Base-by-base conservation (phyloP, 768 basidiomycete genomes). In the Trametes elegans region DNA sequence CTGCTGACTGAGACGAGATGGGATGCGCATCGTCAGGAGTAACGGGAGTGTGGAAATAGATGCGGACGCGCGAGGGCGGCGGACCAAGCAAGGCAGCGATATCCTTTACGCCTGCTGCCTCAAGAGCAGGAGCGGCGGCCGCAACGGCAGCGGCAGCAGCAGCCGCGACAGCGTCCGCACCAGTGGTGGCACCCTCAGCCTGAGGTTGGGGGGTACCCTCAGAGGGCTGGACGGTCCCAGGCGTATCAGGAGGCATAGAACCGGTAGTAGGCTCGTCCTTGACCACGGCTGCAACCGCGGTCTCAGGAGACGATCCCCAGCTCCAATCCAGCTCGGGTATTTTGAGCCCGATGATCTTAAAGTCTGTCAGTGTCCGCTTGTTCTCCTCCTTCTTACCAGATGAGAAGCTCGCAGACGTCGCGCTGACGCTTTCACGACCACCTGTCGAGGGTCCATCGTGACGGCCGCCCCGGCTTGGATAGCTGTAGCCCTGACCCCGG, bases 321-420 rank as follows among this genome's bases (percentile, higher is more conserved):
- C 76, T 80, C 96, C 96, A 98, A 62, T 74, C 76, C 55, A 97
- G 74, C 62, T 88, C 85, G 63, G 78, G 83, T 62, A 97, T 88
- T 68, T 90, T 85, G 62, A 98, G 78, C 24, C 90, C 94, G 66
- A 95, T 78, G 68, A 99, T 93, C 74, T 96, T 92, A 82, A 99
- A 99, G 74, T 98, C 96, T 32, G 94, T 98, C 63, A 99, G 84
- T 27, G 95, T 97, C 64, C 92, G 84, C 66, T 87, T 83, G 68
- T 88, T 88, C 71, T 93, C 90, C 67, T 91, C 89, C 72, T 87
- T 88, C 80, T 90, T 90, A 79, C 85, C 84, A 66, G 72, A 54
- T 3, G 68, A 58, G 54, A 57, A 63, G 42, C 47, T 55, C 45
- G 57, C 54, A 23, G 53, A 63, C 34, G 61, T 43, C n/a, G 48